A percentile compares a stretch with the other conserved stretches of the same genome.
Evolutionary conservation across 805 yeast genomes (phyloP).

Genomic region (Schwanniomyces occidentalis): DNA sequence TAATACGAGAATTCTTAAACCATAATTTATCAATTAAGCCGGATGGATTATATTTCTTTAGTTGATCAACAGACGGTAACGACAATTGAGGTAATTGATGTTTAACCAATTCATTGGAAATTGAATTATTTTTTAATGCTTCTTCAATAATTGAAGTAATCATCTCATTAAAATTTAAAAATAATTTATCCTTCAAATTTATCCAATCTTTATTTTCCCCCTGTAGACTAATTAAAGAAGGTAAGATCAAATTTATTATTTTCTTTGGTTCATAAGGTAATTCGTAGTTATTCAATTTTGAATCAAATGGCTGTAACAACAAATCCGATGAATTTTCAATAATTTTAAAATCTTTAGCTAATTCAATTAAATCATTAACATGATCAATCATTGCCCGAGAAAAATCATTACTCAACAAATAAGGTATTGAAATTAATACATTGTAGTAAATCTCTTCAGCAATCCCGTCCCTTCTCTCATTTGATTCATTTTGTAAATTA

Average conservation of each 20-base stretch:
- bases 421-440: conserved; percentile 65
- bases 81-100: conserved; percentile 42
- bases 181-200: conserved; percentile 29
- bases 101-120: conserved; percentile 39
- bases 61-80: conserved; percentile 26
- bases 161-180: conserved; percentile 32
- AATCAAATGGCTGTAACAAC: conserved; percentile 38
- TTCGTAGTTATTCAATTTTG: conserved; percentile 28
- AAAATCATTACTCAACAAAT: conserved; percentile 48
- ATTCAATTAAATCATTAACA: conserved; percentile 47
- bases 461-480: conserved; percentile 47
- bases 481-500: conserved; percentile 46
- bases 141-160: conserved; percentile 34
- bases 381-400: conserved; percentile 26
- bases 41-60: conserved; percentile 19
- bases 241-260: conserved; percentile 50
- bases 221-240: conserved; percentile 43
- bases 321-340: conserved; percentile 12
- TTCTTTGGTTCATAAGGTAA: conserved; percentile 54
- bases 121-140: conserved; percentile 33
- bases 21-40: conserved; percentile 61
- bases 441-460: conserved; percentile 70
- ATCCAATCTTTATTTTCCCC: conserved; percentile 43
- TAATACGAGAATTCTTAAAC: conserved; percentile 55
- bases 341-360: conserved; percentile 44